These are phyloP conservation scores for Bacidia gigantensis DNA, from an alignment of 495 filamentous ascomycete species.

Conservation along the genomic window DNA sequence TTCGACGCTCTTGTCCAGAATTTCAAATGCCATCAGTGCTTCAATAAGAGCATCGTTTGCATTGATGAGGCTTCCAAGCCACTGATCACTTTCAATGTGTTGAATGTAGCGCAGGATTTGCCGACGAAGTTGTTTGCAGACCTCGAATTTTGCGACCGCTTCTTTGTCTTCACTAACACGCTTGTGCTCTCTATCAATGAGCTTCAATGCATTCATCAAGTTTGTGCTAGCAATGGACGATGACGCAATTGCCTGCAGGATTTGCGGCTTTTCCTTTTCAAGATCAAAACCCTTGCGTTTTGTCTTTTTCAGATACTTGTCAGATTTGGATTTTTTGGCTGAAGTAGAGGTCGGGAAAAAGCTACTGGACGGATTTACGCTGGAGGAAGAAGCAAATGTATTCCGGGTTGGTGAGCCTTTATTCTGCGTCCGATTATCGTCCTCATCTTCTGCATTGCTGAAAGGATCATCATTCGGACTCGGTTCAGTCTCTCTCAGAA, in stretches of 20 bases:
- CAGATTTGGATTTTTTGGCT: slow-evolving; percentile 18
- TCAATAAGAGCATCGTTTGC: slow-evolving; percentile 77
- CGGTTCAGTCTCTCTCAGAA: slow-evolving; percentile 58
- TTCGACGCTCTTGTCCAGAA: slow-evolving; percentile 87
- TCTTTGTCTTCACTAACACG: slow-evolving; percentile 74
- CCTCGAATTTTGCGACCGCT: slow-evolving; percentile 65
- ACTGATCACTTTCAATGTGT: slow-evolving; percentile 68
- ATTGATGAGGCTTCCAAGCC: slow-evolving; percentile 64
- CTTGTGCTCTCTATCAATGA: slow-evolving; percentile 80
- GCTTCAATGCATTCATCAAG: slow-evolving; percentile 73
- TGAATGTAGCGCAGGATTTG: slow-evolving; percentile 84
- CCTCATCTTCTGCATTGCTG: slow-evolving; percentile 23
- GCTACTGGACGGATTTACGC: slow-evolving; percentile 15
- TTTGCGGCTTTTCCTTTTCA: slow-evolving; percentile 72
- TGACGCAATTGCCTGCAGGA: slow-evolving; percentile 71
- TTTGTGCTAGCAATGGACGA: slow-evolving; percentile 82
- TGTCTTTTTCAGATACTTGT: slow-evolving; percentile 35
- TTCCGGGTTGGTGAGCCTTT: slow-evolving; percentile 2
- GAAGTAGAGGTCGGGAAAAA: slow-evolving; percentile 20
- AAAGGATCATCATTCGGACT: slow-evolving; percentile 47
- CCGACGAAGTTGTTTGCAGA: slow-evolving; percentile 69
- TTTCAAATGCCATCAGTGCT: slow-evolving; percentile 89
- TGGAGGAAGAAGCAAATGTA: slow-evolving; percentile 8
- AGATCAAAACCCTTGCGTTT: slow-evolving; percentile 55
- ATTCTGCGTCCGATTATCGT: neutral